Conservation (phyloP, 108 stramenopile species). For the Nitzschia inconspicua region DNA sequence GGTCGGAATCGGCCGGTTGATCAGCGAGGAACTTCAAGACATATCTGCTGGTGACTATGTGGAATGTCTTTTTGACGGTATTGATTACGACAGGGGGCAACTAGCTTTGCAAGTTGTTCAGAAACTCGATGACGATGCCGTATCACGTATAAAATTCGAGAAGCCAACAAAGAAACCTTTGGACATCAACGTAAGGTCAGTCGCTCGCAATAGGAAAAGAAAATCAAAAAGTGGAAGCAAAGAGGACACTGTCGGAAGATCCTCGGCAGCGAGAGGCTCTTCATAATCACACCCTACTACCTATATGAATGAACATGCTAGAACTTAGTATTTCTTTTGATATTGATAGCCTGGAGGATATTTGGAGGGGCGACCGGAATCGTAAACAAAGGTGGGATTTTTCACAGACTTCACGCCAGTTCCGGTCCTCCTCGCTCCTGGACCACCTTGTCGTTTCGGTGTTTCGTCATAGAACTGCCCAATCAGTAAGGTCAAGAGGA, state of each 20-base stretch:
- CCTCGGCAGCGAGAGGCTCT: too few relatives aligned
- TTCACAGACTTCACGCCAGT: background rate
- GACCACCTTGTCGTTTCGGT: constrained; percentile 34
- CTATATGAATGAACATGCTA: too few relatives aligned
- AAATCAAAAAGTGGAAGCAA: too few relatives aligned
- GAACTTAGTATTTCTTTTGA: constrained; percentile 23
- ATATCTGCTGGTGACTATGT: constrained; percentile 61
- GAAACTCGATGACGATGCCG: too few relatives aligned
- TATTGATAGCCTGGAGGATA: constrained; percentile 20
- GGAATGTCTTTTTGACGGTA: constrained; percentile 61
- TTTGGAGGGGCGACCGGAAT: constrained; percentile 29
- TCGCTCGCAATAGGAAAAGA: too few relatives aligned
- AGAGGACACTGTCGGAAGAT: too few relatives aligned
- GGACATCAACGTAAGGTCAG: too few relatives aligned
- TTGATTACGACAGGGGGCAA: constrained; percentile 78
- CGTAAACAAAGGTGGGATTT: constrained; percentile 14
- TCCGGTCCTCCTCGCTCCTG: constrained; percentile 22
- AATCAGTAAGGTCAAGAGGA: constrained; percentile 54
- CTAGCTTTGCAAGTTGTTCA: constrained; percentile 51
- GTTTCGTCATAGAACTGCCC: constrained; percentile 78
- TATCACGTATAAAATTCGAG: too few relatives aligned
- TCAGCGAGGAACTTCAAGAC: background rate
- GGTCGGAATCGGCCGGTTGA: constrained; percentile 56
- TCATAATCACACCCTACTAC: too few relatives aligned
- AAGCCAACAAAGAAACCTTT: too few relatives aligned